These are phyloP conservation scores for Sclerotinia glacialis DNA, from an alignment of 2,329 filamentous ascomycete species.

Conservation along the genomic window DNA sequence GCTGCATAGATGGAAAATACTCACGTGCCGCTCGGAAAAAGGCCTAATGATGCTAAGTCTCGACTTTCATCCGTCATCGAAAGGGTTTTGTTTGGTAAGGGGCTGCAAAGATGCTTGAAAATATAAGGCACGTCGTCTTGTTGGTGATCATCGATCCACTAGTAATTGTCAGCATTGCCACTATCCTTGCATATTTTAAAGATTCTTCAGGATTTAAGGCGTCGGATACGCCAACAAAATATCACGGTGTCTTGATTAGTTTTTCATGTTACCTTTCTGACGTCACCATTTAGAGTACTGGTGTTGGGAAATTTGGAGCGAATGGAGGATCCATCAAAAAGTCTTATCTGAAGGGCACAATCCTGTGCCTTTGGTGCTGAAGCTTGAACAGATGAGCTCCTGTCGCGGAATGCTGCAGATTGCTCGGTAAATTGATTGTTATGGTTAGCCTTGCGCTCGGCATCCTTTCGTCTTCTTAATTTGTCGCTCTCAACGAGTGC, in stretches of 20 bases:
- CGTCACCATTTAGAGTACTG: slow-evolving; percentile 60
- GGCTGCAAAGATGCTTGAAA: slow-evolving; percentile 80
- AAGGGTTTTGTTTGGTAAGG: slow-evolving; percentile 71
- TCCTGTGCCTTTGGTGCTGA: slow-evolving; percentile 30
- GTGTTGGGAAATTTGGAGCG: slow-evolving; percentile 66
- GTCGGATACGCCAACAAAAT: not conserved
- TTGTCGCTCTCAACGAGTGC: slow-evolving; percentile 76
- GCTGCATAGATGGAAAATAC: not conserved
- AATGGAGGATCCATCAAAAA: slow-evolving; percentile 81
- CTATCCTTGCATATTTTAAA: not conserved
- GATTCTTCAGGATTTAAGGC: not conserved
- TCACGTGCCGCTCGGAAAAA: slow-evolving; percentile 72
- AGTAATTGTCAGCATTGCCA: slow-evolving; percentile 6
- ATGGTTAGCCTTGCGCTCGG: slow-evolving; percentile 48
- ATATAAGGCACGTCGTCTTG: slow-evolving; percentile 66
- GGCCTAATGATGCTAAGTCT: slow-evolving; percentile 64
- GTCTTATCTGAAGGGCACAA: slow-evolving; percentile 71
- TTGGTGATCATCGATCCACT: slow-evolving; percentile 69
- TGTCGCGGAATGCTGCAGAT: not conserved
- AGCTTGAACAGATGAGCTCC: slow-evolving; percentile 14
- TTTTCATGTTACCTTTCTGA: slow-evolving; percentile 49
- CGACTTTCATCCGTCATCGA: slow-evolving; percentile 71
- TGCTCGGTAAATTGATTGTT: not conserved
- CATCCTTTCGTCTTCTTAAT: slow-evolving; percentile 58
- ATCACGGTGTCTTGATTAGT: not conserved